Conservation (phyloP, 441 rosid genomes). For the Corymbia citriodora region DNA sequence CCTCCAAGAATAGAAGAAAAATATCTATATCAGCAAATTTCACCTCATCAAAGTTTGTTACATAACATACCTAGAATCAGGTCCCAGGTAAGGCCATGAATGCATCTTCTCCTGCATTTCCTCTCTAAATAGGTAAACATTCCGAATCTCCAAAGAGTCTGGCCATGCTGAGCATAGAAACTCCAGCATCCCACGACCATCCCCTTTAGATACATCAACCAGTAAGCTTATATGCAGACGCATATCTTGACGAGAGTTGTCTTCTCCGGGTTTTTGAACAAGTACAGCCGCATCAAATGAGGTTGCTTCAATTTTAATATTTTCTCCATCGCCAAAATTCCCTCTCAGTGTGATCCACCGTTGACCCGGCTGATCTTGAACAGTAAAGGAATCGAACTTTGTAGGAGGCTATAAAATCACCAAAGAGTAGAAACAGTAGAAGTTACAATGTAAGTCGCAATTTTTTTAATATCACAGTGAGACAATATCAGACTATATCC, state of each 20-base stretch:
- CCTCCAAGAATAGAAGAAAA: neutral
- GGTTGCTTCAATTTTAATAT: constrained; percentile 50
- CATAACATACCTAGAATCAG: constrained; percentile 36
- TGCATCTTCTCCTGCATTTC: constrained; percentile 17
- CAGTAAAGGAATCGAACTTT: constrained; percentile 44
- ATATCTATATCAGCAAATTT: neutral
- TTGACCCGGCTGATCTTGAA: constrained; percentile 51
- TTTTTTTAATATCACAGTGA: neutral
- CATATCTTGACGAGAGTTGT: constrained; percentile 34
- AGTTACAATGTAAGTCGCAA: neutral
- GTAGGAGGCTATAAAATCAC: constrained; percentile 33
- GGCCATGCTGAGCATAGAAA: constrained; percentile 76
- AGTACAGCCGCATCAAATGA: constrained; percentile 56
- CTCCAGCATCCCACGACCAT: constrained; percentile 30
- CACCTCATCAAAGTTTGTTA: neutral
- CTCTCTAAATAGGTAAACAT: constrained; percentile 29
- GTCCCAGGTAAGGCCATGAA: constrained; percentile 50
- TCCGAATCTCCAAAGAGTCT: constrained; percentile 48
- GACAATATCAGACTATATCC: neutral
- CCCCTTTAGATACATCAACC: constrained; percentile 42
- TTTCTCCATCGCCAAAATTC: constrained; percentile 33
- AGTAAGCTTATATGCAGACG: constrained; percentile 54
- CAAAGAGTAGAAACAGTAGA: neutral
- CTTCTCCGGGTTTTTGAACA: constrained; percentile 38
- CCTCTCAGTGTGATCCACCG: constrained; percentile 48